Base-by-base conservation (phyloP, 768 basidiomycete genomes). In the Russula sp. region DNA sequence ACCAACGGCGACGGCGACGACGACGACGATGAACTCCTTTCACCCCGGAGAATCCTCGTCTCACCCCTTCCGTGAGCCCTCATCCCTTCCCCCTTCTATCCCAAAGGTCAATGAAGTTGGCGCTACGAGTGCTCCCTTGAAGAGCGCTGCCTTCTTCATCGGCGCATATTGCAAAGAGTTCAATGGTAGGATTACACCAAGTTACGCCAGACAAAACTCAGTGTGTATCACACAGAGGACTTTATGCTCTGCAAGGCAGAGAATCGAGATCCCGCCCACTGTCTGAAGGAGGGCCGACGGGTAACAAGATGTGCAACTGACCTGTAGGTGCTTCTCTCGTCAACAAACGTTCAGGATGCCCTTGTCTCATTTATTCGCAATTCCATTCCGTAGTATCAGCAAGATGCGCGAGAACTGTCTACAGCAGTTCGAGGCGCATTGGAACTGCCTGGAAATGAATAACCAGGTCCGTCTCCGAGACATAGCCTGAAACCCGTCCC, bases 241-340 rank as follows among this genome's bases (percentile, higher is more conserved):
- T 93, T 92, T 71, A 96, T 98, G 93, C 88, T 98, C 57, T 99
- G 97, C 83, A 98, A 98, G 78, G 79, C 84, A 27, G 95, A 98
- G 79, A 88, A 83, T 71, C 82, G 88, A 63, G 88, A 96, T 71
- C 94, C 96, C 10, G 92, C 76, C 22, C 93, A 95, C 73, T 99
- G 97, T 75, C 72, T 98, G 77, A 90, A 91, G 80, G 97, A 98
- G 75, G 97, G 97, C 11, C 77, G 97, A 68, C 86, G 91, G 68
- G 96, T 98, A 61, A 98, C 97, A 59, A 83, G 97, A 68, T 99
- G 97, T 75, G 91, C 95, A 52, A 86, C 87, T 39, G 94, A 98
- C 72, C 71, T 99, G 97, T 98, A 69, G 72, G 92, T 83, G 2
- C 22, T 57, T 53, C 47, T n/a, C 31, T 39, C 35, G 13, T 67